Evolutionary conservation across 1,139 yeast genomes (phyloP).

Genomic region (Fermentozyma sake): DNA sequence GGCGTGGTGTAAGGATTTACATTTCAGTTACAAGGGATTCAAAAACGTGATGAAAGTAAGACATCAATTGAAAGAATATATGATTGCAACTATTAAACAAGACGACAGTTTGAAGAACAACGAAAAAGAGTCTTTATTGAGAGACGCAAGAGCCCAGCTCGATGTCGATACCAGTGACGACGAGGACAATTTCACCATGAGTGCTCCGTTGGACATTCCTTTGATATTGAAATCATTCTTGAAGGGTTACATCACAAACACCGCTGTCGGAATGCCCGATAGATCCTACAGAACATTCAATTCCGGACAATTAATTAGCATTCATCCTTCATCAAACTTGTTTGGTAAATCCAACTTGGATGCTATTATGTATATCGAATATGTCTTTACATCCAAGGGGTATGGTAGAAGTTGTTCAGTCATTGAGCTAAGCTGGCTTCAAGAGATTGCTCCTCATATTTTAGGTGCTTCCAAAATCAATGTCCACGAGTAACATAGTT

Average conservation of each 20-base stretch:
- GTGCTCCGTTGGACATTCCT: no score
- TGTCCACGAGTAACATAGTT: constrained; percentile 16
- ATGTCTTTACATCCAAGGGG: constrained; percentile 88
- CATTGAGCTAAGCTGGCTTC: constrained; percentile 83
- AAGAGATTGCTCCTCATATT: constrained; percentile 73
- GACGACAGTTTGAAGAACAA: constrained; percentile 28
- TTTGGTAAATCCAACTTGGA: constrained; percentile 76
- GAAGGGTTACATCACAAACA: constrained; percentile 75
- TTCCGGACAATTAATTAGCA: constrained; percentile 74
- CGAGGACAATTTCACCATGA: constrained; percentile 14
- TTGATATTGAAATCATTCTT: constrained; percentile 71
- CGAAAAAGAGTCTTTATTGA: constrained; percentile 25
- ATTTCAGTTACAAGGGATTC: constrained; percentile 75
- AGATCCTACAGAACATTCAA: constrained; percentile 83
- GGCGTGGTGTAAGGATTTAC: constrained; percentile 80
- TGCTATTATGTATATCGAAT: constrained; percentile 92
- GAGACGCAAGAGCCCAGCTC: constrained; percentile 25
- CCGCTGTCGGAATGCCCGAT: constrained; percentile 95
- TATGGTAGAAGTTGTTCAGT: constrained; percentile 87
- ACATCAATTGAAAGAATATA: constrained; percentile 69
- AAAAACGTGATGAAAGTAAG: constrained; percentile 72
- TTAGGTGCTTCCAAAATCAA: constrained; percentile 41
- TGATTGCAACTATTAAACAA: constrained; percentile 44
- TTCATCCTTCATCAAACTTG: constrained; percentile 88
- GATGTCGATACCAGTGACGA: constrained; percentile 11